A percentile compares a stretch with the other conserved stretches of the same genome.
Evolutionary conservation across 2,329 filamentous ascomycete genomes (phyloP).

Genomic region (Pestalotiopsis sp.): DNA sequence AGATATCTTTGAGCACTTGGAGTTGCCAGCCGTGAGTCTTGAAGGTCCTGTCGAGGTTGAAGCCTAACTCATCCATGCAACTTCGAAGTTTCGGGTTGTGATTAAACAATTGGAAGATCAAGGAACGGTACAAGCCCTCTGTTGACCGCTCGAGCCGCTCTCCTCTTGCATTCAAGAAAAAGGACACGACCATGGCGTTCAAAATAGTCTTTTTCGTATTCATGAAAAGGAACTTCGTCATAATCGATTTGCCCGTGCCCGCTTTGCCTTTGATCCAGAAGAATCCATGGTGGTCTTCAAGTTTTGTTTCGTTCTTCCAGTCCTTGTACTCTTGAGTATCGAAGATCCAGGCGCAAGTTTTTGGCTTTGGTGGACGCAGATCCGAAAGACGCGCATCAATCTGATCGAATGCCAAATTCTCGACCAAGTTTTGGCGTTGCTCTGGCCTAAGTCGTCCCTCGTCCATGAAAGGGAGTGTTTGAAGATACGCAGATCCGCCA

Average conservation of each 20-base stretch:
- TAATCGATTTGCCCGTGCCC: slow-evolving; percentile 12
- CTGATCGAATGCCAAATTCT: neutral
- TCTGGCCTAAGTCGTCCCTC: too few relatives aligned
- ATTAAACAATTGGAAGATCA: slow-evolving; percentile 47
- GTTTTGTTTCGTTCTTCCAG: neutral
- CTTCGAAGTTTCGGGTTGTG: slow-evolving; percentile 16
- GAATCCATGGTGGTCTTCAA: neutral
- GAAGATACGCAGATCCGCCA: too few relatives aligned
- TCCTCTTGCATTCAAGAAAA: slow-evolving; percentile 54
- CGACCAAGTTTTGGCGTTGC: neutral
- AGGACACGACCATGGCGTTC: slow-evolving; percentile 27
- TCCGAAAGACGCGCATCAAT: neutral
- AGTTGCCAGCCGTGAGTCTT: neutral
- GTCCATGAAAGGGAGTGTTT: too few relatives aligned
- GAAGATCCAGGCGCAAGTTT: slow-evolving; percentile 14
- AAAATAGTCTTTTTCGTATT: slow-evolving; percentile 2
- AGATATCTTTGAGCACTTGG: neutral
- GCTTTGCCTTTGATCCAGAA: slow-evolving; percentile 15
- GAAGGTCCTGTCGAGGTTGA: neutral
- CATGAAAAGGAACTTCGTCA: slow-evolving; percentile 9
- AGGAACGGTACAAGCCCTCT: slow-evolving; percentile 48
- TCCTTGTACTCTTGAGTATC: neutral
- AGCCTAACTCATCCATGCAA: neutral
- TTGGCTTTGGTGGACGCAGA: neutral
- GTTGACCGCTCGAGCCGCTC: slow-evolving; percentile 43